Percentiles rank a stretch among this genome's conserved stretches.
These are phyloP conservation scores for Halenospora varia DNA, from an alignment of 495 filamentous ascomycete genomes.

Conservation along the genomic window DNA sequence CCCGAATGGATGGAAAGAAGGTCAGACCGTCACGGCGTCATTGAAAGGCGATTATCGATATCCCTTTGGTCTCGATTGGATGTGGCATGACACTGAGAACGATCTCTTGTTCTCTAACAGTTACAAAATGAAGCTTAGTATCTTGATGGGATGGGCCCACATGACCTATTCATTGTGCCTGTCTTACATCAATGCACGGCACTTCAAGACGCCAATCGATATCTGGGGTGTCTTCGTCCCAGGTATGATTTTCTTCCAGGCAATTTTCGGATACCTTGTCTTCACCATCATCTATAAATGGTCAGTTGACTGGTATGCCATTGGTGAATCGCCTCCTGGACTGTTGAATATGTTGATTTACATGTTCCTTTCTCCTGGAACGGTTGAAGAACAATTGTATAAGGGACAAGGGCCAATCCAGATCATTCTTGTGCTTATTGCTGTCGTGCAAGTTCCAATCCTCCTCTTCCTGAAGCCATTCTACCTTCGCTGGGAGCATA, in stretches of 20 bases:
- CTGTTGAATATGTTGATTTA: constrained; percentile 99
- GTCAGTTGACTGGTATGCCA: constrained; percentile 79
- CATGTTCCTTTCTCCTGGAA: constrained; percentile 93
- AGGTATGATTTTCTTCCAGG: constrained; percentile 99
- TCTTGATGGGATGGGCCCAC: constrained; percentile 91
- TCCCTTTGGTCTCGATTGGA: constrained; percentile 95
- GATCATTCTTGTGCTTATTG: constrained; percentile 73
- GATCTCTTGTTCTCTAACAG: constrained; percentile 91
- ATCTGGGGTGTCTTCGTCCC: constrained; percentile 96
- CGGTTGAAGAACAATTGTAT: constrained; percentile 67
- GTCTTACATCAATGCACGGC: constrained; percentile 85
- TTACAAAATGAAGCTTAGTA: constrained; percentile 99
- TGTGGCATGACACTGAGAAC: constrained; percentile 94
- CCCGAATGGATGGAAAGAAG: constrained; percentile 59
- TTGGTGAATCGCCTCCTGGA: constrained; percentile 66
- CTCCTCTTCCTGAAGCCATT: constrained; percentile 94
- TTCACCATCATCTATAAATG: constrained; percentile 96
- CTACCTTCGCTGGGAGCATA: constrained; percentile 89
- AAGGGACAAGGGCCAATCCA: constrained; percentile 72
- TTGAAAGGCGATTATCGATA: constrained; percentile 73
- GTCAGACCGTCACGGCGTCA: constrained; percentile 55
- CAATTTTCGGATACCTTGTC: constrained; percentile 96
- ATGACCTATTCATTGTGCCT: constrained; percentile 98
- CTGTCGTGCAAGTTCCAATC: constrained; percentile 80
- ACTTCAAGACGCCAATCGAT: constrained; percentile 92